These are phyloP conservation scores for Zygotorulaspora chibaensis DNA, from an alignment of 805 yeast species.

Conservation along the genomic window DNA sequence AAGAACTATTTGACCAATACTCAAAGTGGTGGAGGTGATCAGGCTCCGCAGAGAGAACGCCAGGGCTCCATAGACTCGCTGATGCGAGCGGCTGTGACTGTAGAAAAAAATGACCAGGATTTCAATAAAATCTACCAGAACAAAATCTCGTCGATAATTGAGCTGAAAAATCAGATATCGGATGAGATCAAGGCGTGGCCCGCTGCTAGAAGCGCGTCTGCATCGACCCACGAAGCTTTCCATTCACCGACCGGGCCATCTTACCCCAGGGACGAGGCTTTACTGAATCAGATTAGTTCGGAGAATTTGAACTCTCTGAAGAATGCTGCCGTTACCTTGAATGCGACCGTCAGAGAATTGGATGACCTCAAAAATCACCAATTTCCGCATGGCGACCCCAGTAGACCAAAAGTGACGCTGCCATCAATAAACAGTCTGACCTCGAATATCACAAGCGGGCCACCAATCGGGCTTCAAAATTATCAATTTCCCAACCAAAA, in stretches of 20 bases:
- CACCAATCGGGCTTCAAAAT: conserved; percentile 2
- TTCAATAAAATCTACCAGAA: conserved; percentile 15
- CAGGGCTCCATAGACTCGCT: conserved; percentile 23
- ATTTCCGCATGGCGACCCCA: conserved; percentile 1
- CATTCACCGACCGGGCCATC: neutral
- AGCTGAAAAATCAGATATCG: conserved; percentile 13
- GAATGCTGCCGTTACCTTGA: conserved; percentile 4
- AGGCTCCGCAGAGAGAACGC: conserved; percentile 7
- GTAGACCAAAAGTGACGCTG: conserved; percentile 7
- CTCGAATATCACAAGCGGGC: conserved; percentile 8
- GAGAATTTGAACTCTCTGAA: conserved; percentile 11
- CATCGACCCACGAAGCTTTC: neutral
- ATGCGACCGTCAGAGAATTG: conserved; percentile 8
- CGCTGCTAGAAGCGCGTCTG: conserved; percentile 1
- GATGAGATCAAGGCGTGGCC: conserved; percentile 17
- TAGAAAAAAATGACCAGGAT: conserved; percentile 12
- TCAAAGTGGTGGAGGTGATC: neutral
- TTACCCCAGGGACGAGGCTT: neutral
- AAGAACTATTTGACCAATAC: neutral
- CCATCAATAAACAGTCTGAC: conserved; percentile 14
- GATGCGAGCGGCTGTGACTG: conserved; percentile 24
- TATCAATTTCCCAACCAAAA: conserved; percentile 9
- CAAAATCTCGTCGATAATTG: conserved; percentile 14
- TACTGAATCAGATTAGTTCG: conserved; percentile 6
- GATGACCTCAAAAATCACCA: conserved; percentile 11